These are phyloP conservation scores for Blastomyces silverae DNA, from an alignment of 2,329 filamentous ascomycete genomes.

Conservation along the genomic window DNA sequence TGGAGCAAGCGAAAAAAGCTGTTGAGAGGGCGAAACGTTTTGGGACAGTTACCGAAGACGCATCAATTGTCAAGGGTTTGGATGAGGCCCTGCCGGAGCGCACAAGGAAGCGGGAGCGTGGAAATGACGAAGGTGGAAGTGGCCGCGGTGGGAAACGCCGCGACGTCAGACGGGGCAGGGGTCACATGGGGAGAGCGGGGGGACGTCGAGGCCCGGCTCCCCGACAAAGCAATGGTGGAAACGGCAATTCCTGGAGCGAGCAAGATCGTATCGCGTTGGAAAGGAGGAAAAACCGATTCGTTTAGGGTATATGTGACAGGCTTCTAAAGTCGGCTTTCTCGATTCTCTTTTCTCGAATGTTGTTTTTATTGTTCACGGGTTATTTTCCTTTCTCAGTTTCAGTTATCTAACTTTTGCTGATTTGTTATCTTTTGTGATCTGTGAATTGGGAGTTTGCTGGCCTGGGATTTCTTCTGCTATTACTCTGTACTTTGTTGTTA, in stretches of 20 bases:
- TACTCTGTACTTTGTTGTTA: neutral
- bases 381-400: neutral
- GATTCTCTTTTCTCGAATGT: slow-evolving; percentile 9
- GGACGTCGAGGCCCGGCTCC: slow-evolving; percentile 22
- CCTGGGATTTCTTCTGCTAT: slow-evolving; percentile 7
- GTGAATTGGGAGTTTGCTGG: slow-evolving; percentile 12
- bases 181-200: slow-evolving; percentile 19
- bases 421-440: neutral
- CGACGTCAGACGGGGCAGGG: slow-evolving; percentile 28
- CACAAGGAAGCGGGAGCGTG: slow-evolving; percentile 37
- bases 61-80: slow-evolving; percentile 35
- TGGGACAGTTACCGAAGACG: slow-evolving; percentile 28
- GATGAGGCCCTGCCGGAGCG: slow-evolving; percentile 43
- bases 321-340: slow-evolving; percentile 1
- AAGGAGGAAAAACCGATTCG: slow-evolving; percentile 45
- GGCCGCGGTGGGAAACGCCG: slow-evolving; percentile 40
- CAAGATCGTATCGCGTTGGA: slow-evolving; percentile 42
- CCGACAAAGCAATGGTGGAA: slow-evolving; percentile 12
- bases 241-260: slow-evolving; percentile 29
- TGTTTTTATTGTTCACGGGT: neutral
- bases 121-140: slow-evolving; percentile 32
- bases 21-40: slow-evolving; percentile 45
- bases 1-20: slow-evolving; percentile 41
- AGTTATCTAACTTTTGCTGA: slow-evolving; percentile 4
- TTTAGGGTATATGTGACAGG: neutral